Percentiles rank a stretch among this genome's conserved stretches.
These are phyloP conservation scores for Penicillium silybi DNA, from an alignment of 495 filamentous ascomycete species.

Conservation along the genomic window DNA sequence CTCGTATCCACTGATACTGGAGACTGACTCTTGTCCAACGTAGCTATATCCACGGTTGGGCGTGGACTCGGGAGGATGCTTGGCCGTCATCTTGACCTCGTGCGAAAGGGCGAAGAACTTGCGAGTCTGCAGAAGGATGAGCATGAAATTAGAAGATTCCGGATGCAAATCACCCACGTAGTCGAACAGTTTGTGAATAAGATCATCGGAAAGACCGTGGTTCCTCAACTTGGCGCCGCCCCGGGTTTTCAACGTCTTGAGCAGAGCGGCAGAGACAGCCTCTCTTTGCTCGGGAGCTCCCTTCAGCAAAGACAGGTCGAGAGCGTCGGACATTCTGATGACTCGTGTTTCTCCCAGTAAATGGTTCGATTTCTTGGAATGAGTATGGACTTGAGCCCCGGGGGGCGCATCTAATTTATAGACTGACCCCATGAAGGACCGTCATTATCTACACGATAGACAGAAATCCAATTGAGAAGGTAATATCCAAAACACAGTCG, in stretches of 20 bases:
- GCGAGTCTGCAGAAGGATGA: constrained; percentile 2
- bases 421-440: neutral
- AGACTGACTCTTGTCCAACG: constrained; percentile 52
- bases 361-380: neutral
- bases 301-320: constrained; percentile 23
- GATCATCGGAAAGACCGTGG: constrained; percentile 22
- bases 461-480: neutral
- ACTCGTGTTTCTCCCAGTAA: neutral
- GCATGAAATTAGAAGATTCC: no score
- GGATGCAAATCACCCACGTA: constrained; percentile 21
- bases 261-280: constrained; percentile 10
- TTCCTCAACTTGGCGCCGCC: constrained; percentile 24
- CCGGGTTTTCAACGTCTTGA: constrained; percentile 18
- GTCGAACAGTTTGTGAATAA: constrained; percentile 21
- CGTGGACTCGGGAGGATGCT: constrained; percentile 49
- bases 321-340: constrained; percentile 11
- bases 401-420: neutral
- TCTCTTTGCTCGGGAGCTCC: constrained; percentile 19
- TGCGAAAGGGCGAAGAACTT: constrained; percentile 40
- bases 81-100: constrained; percentile 46
- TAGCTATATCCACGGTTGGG: constrained; percentile 55
- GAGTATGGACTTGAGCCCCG: neutral
- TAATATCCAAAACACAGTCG: neutral
- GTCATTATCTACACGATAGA: neutral
- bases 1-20: constrained; percentile 49